Base-by-base conservation (phyloP, 768 basidiomycete genomes). In the Mycena galericulata region DNA sequence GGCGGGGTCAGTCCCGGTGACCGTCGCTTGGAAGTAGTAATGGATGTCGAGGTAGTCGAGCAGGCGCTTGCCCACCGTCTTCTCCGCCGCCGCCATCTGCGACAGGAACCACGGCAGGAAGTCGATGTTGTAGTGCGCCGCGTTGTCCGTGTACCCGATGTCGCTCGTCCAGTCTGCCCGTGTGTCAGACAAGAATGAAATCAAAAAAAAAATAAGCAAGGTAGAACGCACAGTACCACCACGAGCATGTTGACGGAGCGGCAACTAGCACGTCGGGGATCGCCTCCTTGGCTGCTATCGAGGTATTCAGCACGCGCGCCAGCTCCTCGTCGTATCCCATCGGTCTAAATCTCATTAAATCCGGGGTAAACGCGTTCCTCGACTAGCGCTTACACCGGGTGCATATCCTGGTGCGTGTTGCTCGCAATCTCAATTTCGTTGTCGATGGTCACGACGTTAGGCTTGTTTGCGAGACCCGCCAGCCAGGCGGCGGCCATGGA, bases 1-100 rank as follows among this genome's bases (percentile, higher is more conserved):
- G 30, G 84, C 81, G 46, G 71, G 85, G 71, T 87, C 83, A 68
- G 86, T 85, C n/a, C 85, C 83, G 64, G 85, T 87, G 10, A 85
- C 86, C 69, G 87, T 86, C 14, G 85, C 70, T 57, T 80, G 80
- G 81, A 82, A 87, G 77, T 88, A 88, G 71, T 87, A 88, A 67
- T 88, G 87, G 63, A 88, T 82, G 72, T 87, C 87, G 58, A 88
- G 83, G 74, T 82, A 86, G 73, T 88, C 87, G n/a, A 88, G 75
- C 26, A 87, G 76, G 15, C 86, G 78, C 69, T 83, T 79, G 3
- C 84, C 83, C 14, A 74, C 67, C 2, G 64, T 75, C 11, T 69
- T 71, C 45, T 83, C 81, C 3, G 78, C 76, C 9, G 76, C 69
- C 38, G 82, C 81, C 86, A 88, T 86, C 74, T 87, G 77, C 18